phyloP scores from a whole-genome alignment of 148 eudicot species.

The Rhododendron griersonianum region DNA sequence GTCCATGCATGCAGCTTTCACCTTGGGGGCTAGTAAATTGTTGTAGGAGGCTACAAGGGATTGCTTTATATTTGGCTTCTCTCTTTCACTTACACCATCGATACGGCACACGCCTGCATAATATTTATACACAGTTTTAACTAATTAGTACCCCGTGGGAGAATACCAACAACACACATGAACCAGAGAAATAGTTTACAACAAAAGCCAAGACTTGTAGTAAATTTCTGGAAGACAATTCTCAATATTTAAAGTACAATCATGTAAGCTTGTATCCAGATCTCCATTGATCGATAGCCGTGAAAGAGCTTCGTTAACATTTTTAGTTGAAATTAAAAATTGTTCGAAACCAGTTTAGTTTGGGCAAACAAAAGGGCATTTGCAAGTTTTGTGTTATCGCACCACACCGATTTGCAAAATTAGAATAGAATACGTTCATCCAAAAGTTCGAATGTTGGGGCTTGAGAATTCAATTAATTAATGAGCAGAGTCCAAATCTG shows the following conservation, averaged over 20 bases:
- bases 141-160: not conserved
- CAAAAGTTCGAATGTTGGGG: too few species aligned
- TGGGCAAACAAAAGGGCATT: not conserved
- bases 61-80: constrained; percentile 62
- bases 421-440: too few species aligned
- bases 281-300: not conserved
- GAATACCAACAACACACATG: not conserved
- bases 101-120: constrained; percentile 61
- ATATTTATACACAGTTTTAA: not conserved
- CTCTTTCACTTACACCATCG: constrained; percentile 51
- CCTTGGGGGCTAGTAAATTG: constrained; percentile 47
- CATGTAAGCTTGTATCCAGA: not conserved
- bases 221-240: not conserved
- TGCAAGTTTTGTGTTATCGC: not conserved
- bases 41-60: constrained; percentile 65
- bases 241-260: not conserved
- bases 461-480: not conserved
- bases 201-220: not conserved
- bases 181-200: not conserved
- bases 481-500: not conserved
- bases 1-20: constrained; percentile 50
- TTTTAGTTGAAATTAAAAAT: too few species aligned
- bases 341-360: not conserved
- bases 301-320: not conserved
- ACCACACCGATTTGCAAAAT: not conserved